Conservation (phyloP, 805 yeast species). For the Kodamaea kaohsiungensis region DNA sequence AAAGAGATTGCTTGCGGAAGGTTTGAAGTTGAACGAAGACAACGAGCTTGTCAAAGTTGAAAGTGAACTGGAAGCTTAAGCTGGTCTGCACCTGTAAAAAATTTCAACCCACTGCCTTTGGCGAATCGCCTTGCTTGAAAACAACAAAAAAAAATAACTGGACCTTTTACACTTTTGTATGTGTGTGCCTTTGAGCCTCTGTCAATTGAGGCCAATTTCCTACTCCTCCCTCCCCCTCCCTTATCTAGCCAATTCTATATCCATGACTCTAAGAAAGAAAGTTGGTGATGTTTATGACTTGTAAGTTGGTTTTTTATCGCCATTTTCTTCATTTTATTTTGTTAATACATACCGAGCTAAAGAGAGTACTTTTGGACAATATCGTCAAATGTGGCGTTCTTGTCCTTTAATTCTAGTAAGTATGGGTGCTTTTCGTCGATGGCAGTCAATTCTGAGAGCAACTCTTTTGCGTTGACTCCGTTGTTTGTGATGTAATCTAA, state of each 20-base stretch:
- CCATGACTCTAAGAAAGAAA: neutral
- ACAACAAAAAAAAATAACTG: neutral
- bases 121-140: neutral
- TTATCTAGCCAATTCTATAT: neutral
- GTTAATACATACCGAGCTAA: neutral
- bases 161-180: neutral
- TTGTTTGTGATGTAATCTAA: conserved; percentile 49
- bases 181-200: neutral
- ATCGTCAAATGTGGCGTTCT: conserved; percentile 64
- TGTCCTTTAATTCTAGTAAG: conserved; percentile 58
- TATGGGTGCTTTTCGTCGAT: conserved; percentile 59
- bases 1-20: conserved; percentile 62
- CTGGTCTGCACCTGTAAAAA: neutral
- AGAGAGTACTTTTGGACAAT: conserved; percentile 59
- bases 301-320: neutral
- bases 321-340: neutral
- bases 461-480: conserved; percentile 45
- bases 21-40: conserved; percentile 42
- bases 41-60: conserved; percentile 36
- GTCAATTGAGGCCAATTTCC: no score
- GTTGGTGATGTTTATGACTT: neutral
- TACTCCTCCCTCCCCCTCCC: neutral
- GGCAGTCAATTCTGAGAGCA: conserved; percentile 47
- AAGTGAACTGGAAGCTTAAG: conserved; percentile 8
- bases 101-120: neutral